Percentiles rank a stretch among this genome's conserved stretches.
These are phyloP conservation scores for Cryptococcus sp. DNA, from an alignment of 1,284 basidiomycete genomes.

Conservation along the genomic window DNA sequence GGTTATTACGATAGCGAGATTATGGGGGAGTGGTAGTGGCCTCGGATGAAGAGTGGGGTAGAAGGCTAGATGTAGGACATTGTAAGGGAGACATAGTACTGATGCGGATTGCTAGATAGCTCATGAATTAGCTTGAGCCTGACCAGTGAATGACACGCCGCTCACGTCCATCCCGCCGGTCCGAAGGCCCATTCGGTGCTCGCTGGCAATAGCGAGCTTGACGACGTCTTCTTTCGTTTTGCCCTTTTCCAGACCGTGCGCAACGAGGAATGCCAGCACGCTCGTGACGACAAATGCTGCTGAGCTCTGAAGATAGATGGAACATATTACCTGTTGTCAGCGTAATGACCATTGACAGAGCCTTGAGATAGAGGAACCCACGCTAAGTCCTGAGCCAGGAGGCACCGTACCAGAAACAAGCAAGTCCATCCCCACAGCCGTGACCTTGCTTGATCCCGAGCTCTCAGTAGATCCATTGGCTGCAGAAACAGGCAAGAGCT, in stretches of 20 bases:
- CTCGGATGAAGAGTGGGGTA: conserved; percentile 71
- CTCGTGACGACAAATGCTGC: conserved; percentile 83
- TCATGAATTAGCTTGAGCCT: background rate
- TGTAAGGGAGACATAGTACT: conserved; percentile 67
- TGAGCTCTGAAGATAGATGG: conserved; percentile 31
- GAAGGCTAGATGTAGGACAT: conserved; percentile 77
- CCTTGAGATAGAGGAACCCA: conserved; percentile 49
- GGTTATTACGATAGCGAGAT: conserved; percentile 69
- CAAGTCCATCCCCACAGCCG: conserved; percentile 65
- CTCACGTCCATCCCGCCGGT: conserved; percentile 59
- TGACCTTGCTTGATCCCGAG: conserved; percentile 13
- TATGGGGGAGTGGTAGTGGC: conserved; percentile 52
- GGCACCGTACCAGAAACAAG: conserved; percentile 77
- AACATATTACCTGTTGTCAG: background rate
- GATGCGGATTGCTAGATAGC: conserved; percentile 71
- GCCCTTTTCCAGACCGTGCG: conserved; percentile 66
- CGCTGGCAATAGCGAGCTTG: conserved; percentile 74
- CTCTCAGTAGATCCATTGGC: conserved; percentile 46
- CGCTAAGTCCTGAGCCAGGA: conserved; percentile 77
- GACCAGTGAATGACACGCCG: conserved; percentile 15
- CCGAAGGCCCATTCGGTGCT: conserved; percentile 70
- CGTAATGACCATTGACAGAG: background rate
- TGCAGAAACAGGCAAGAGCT: conserved; percentile 43
- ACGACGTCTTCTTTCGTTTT: conserved; percentile 70
- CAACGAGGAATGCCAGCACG: conserved; percentile 72